Percentiles rank a stretch among this genome's conserved stretches.
phyloP scores from a whole-genome alignment of 2,329 filamentous ascomycete species.

The Epichloe gansuensis region DNA sequence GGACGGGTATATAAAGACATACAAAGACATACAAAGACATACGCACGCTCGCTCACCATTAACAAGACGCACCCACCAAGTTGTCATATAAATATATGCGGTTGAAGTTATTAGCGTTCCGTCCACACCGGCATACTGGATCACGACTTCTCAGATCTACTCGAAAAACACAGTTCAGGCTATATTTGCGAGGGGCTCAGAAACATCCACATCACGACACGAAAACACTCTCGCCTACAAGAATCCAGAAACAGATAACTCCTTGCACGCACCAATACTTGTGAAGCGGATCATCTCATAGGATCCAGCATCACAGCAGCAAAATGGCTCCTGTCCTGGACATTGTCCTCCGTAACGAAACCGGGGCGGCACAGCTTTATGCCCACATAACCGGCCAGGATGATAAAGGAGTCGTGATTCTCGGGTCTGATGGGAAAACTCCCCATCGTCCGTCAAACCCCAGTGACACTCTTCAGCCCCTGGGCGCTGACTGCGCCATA shows the following conservation, averaged over 20 bases:
- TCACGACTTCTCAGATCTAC: neutral
- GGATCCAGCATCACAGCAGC: neutral
- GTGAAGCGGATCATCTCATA: neutral
- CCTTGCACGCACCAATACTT: too few relatives aligned
- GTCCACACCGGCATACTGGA: neutral
- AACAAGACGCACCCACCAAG: neutral
- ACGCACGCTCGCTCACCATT: neutral
- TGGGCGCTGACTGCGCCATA: conserved; percentile 49
- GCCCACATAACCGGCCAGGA: conserved; percentile 57
- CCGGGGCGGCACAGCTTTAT: conserved; percentile 41
- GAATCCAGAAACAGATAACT: too few relatives aligned
- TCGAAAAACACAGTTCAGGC: too few relatives aligned
- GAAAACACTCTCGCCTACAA: too few relatives aligned
- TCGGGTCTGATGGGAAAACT: conserved; percentile 52
- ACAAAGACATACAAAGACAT: too few relatives aligned
- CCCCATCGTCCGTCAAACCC: conserved; percentile 53
- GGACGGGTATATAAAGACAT: neutral
- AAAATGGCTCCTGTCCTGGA: conserved; percentile 26
- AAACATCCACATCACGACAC: too few relatives aligned
- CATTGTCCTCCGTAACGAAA: conserved; percentile 53
- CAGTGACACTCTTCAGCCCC: conserved; percentile 30
- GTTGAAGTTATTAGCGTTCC: too few relatives aligned
- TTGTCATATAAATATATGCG: too few relatives aligned
- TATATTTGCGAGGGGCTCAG: too few relatives aligned
- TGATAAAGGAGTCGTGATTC: conserved; percentile 45